Conservation (phyloP, 176 grass and related monocot genomes). For the Eragrostis nindensis region DNA sequence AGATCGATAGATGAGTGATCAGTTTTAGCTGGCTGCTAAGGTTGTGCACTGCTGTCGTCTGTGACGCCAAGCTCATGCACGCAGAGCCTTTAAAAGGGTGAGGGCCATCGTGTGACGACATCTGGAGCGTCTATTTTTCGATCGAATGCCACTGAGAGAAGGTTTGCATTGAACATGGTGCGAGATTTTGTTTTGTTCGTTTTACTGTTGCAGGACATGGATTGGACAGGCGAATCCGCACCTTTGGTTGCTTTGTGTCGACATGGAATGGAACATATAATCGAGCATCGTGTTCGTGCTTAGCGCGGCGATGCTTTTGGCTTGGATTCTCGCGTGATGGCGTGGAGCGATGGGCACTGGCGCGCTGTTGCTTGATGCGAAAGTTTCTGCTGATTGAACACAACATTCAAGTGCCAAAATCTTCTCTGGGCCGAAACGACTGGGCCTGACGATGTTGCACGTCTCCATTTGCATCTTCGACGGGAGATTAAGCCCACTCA, state of each 20-base stretch:
- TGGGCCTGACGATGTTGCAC: too few relatives aligned
- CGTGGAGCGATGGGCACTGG: too few relatives aligned
- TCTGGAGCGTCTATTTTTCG: background rate
- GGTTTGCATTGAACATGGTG: too few relatives aligned
- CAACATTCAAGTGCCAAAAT: too few relatives aligned
- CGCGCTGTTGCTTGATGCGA: too few relatives aligned
- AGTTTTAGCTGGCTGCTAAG: background rate
- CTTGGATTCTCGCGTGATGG: conserved; percentile 26
- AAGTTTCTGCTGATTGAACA: background rate
- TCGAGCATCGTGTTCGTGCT: conserved; percentile 58
- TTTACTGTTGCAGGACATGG: too few relatives aligned
- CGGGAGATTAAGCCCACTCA: too few relatives aligned
- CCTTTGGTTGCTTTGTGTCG: conserved; percentile 55
- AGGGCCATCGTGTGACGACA: background rate
- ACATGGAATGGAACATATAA: conserved; percentile 61
- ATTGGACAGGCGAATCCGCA: conserved; percentile 48
- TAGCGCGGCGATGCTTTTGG: background rate
- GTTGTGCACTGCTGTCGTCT: background rate
- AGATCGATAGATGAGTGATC: background rate
- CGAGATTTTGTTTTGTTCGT: too few relatives aligned
- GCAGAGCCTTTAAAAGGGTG: background rate
- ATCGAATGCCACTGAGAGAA: background rate
- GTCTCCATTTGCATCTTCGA: too few relatives aligned
- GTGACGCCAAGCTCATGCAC: background rate
- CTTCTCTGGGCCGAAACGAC: background rate